Evolutionary conservation across 257 asterid species (phyloP).

Genomic region (Ballota nigra): DNA sequence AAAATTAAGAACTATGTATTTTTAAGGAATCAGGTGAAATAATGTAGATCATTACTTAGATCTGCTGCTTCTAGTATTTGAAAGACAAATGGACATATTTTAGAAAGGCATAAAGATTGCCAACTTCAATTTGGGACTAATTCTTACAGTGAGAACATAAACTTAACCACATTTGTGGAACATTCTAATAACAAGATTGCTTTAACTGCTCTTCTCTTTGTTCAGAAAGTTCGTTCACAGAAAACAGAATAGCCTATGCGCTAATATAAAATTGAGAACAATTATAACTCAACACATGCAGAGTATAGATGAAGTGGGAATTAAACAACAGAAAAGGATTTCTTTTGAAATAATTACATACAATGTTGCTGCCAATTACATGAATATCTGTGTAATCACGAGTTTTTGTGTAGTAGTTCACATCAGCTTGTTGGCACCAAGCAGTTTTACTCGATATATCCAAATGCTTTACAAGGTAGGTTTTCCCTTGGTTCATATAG

Average conservation of each 20-base stretch:
- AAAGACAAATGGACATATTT: conserved; percentile 7
- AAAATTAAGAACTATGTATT: background rate
- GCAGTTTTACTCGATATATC: conserved; percentile 82
- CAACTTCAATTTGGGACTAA: background rate
- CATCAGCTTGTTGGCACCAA: conserved; percentile 86
- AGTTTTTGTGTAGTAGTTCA: conserved; percentile 82
- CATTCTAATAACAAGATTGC: conserved; percentile 1
- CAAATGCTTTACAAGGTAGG: conserved; percentile 73
- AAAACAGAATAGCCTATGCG: conserved; percentile 1
- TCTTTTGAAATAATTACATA: conserved; percentile 36
- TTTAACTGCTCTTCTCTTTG: background rate
- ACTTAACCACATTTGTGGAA: background rate
- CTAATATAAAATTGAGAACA: conserved; percentile 12
- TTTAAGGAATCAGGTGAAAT: background rate
- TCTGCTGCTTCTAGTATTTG: background rate
- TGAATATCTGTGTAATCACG: conserved; percentile 89
- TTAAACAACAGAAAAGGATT: background rate
- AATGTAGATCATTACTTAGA: background rate
- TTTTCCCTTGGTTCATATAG: conserved; percentile 93
- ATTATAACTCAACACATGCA: conserved; percentile 13
- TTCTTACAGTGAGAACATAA: background rate
- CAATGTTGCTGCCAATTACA: conserved; percentile 68
- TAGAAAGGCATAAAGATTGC: conserved; percentile 5
- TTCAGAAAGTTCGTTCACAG: conserved; percentile 20
- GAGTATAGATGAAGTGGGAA: conserved; percentile 8